Base-by-base conservation (phyloP, 148 eudicot genomes). In the Camellia granthamiana region DNA sequence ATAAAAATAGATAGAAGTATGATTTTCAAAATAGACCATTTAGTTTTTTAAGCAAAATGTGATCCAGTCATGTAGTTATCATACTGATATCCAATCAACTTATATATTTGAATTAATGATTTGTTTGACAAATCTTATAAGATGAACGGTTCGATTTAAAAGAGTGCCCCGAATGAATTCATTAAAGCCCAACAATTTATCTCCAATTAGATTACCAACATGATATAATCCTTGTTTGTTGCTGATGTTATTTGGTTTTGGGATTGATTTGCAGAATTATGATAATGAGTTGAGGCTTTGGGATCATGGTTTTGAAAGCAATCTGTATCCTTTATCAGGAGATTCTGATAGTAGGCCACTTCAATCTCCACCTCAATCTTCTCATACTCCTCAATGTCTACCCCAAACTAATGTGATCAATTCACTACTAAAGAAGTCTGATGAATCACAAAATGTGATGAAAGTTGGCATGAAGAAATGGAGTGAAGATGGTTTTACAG, bases 231-330 rank as follows among this genome's bases (percentile, higher is more conserved):
- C 38, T 30, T 30, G 38, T 30, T 30, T 30, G 38, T 72, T 8
- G 14, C 49, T 18, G 4, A 79, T 3, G 46, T n/a, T 12, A 19
- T 30, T 47, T 47, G 8, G 74, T 14, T 6, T 46, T 77, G 80
- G 38, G 3, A 23, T 64, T 64, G 52, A 21, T 77, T 74, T 7
- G 73, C 85, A 88, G 90, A 74, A 46, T 76, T 72, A 52, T 88
- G 85, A 30, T 30, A 30, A 30, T 30, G 38, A 30, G 38, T 74
- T 9, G 52, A 63, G 49, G n/a, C 18, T 68, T 59, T 2, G 6
- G 23, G 75, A 77, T 70, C 18, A 19, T 8, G 72, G n/a, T 21
- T 6, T 54, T 13, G 56, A 72, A 44, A 21, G 72, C 38, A 5
- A 71, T 19, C 51, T 52, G n/a, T 11, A 63, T 63, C 44, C 72